Percentiles rank a stretch among this genome's conserved stretches.
These are phyloP conservation scores for Dryas alaskensis DNA, from an alignment of 306 rosid species.

Conservation along the genomic window DNA sequence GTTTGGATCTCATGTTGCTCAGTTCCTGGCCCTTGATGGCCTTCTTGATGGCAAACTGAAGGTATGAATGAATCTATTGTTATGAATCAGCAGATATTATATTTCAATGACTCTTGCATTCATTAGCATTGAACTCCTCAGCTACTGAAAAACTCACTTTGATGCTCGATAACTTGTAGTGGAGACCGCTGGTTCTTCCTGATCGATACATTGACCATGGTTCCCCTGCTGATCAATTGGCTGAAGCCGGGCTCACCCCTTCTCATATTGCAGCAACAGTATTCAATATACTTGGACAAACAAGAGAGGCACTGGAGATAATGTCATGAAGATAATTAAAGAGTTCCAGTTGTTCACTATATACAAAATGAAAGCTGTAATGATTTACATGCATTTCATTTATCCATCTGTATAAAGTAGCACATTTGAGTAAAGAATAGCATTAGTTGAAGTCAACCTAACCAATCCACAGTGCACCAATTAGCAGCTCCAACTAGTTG, in stretches of 20 bases:
- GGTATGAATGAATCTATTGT: conserved; percentile 37
- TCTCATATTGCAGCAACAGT: conserved; percentile 90
- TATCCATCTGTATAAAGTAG: conserved; percentile 6
- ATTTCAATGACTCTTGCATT: background rate
- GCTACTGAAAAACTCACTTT: conserved; percentile 13
- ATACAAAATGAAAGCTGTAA: conserved; percentile 8
- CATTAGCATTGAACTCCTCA: background rate
- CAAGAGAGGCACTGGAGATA: conserved; percentile 79
- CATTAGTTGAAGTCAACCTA: conserved; percentile 11
- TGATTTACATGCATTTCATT: background rate
- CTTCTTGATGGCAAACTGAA: conserved; percentile 81
- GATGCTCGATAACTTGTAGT: conserved; percentile 44
- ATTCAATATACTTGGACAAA: conserved; percentile 80
- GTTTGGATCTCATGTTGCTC: conserved; percentile 93
- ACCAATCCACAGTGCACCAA: background rate
- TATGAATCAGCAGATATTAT: background rate
- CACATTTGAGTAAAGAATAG: background rate
- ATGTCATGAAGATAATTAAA: conserved; percentile 43
- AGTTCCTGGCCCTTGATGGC: conserved; percentile 94
- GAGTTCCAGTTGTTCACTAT: conserved; percentile 12
- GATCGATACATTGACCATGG: conserved; percentile 89
- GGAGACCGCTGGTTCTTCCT: conserved; percentile 96
- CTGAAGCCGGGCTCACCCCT: conserved; percentile 72
- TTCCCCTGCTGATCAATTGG: conserved; percentile 71
- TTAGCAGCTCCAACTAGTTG: conserved; percentile 11